These are phyloP conservation scores for Podaxis pistillaris DNA, from an alignment of 768 basidiomycete genomes.

Conservation along the genomic window DNA sequence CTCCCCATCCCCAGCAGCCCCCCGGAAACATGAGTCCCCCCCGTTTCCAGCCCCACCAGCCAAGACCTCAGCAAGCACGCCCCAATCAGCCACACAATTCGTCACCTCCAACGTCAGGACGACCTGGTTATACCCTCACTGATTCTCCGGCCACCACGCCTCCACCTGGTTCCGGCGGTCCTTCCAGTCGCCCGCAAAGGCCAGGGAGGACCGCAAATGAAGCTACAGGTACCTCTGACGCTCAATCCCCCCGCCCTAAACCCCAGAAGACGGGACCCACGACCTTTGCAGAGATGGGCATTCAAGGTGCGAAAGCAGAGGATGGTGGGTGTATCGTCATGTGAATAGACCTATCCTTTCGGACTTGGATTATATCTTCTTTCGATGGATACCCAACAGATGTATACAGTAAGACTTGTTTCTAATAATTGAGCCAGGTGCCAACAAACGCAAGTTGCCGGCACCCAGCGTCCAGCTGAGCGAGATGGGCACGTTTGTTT, in stretches of 20 bases:
- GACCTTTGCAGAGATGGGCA: conserved; percentile 92
- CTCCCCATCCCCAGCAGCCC: neutral
- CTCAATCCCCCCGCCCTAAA: conserved; percentile 4
- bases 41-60: conserved; percentile 18
- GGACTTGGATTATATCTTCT: neutral
- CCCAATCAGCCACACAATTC: conserved; percentile 24
- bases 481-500: too few relatives aligned
- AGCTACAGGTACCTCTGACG: neutral
- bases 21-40: neutral
- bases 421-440: neutral
- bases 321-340: conserved; percentile 87
- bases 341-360: conserved; percentile 34
- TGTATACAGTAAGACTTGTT: neutral
- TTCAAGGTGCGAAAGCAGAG: conserved; percentile 72
- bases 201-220: neutral
- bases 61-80: conserved; percentile 19
- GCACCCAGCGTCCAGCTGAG: too few relatives aligned
- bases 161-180: neutral
- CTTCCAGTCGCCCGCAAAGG: neutral
- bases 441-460: too few relatives aligned
- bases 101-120: neutral
- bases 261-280: conserved; percentile 23
- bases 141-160: neutral
- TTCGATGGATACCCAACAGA: neutral
- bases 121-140: conserved; percentile 15